Base-by-base conservation (phyloP, 257 asterid genomes). In the Solanum bulbocastanum region DNA sequence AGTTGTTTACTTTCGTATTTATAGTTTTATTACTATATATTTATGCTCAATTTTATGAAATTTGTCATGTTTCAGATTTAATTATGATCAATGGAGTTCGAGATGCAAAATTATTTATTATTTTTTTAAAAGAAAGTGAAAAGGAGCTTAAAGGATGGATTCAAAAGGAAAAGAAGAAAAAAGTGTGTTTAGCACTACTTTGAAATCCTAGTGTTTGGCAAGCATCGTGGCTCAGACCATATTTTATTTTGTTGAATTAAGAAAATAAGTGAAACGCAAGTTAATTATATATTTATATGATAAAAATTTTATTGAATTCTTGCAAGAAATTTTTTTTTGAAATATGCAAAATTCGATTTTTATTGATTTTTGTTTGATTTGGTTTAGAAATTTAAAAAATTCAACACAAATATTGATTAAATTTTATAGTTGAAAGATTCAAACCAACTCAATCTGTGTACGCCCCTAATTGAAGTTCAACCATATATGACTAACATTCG, bases 321-420 rank as follows among this genome's bases (percentile, higher is more conserved):
- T 6, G 0, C 0, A 0, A 22, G 30, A 60, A 3, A n/a, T n/a
- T n/a, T n/a, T n/a, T n/a, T n/a, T n/a, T 3, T 8, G 2, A 58
- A 20, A 56, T 56, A n/a, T 20, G 25, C 2, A 58, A 58, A 58
- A 58, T 58, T 0, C 5, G 3, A 1, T 25, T 60, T 60, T 9
- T 60, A 60, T 60, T 60, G n/a, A 0, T 18, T 56, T 52, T 16
- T 3, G 1, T 22, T 8, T 9, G 68, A 0, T 58, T 20, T 58
- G 27, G 22, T 60, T 22, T 60, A 22, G 11, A 60, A 60, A 60
- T 60, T 22, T 52, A 52, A 52, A 30, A 30, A 30, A 30, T 30
- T 30, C 30, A 30, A 30, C 30, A 30, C 30, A 30, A 30, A 30
- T 30, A 30, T 30, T 30, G 30, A 30, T 30, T 30, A 30, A 30